Conservation (phyloP, 1,284 basidiomycete genomes). For the Waitea zeae region DNA sequence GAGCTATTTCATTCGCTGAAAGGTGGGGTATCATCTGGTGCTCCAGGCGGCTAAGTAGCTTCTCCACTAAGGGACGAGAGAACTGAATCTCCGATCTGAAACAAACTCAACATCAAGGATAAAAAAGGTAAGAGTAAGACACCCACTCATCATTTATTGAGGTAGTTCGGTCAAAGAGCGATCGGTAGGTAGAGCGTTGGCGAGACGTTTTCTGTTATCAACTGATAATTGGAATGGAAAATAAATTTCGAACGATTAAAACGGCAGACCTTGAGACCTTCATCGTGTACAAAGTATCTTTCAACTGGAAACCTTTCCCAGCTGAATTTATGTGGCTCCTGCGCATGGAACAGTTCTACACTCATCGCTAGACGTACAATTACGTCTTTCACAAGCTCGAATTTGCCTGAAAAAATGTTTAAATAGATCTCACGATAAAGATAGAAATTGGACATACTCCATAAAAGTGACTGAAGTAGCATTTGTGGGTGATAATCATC, state of each 20-base stretch:
- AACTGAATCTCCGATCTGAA: slow-evolving; percentile 51
- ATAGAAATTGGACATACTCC: slow-evolving; percentile 50
- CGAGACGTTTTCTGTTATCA: not conserved
- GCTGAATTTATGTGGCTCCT: not conserved
- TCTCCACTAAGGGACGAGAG: slow-evolving; percentile 38
- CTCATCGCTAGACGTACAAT: slow-evolving; percentile 46
- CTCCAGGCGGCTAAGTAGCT: slow-evolving; percentile 50
- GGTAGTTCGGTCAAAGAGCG: too few species aligned
- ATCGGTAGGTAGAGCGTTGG: not conserved
- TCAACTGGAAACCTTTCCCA: not conserved
- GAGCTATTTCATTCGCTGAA: slow-evolving; percentile 59
- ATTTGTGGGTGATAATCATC: slow-evolving; percentile 85
- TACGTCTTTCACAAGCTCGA: slow-evolving; percentile 69
- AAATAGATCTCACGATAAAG: too few species aligned
- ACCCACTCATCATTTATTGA: too few species aligned
- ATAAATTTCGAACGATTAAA: too few species aligned
- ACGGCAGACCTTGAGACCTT: too few species aligned
- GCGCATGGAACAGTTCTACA: slow-evolving; percentile 10
- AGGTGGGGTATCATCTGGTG: slow-evolving; percentile 48
- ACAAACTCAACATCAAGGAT: too few species aligned
- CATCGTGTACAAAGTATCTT: not conserved
- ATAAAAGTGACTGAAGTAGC: slow-evolving; percentile 78
- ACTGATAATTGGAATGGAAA: not conserved
- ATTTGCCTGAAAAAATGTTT: slow-evolving; percentile 63
- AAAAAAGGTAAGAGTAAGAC: too few species aligned